Evolutionary conservation across 2,329 filamentous ascomycete species (phyloP).

Genomic region (Amphichorda felina): DNA sequence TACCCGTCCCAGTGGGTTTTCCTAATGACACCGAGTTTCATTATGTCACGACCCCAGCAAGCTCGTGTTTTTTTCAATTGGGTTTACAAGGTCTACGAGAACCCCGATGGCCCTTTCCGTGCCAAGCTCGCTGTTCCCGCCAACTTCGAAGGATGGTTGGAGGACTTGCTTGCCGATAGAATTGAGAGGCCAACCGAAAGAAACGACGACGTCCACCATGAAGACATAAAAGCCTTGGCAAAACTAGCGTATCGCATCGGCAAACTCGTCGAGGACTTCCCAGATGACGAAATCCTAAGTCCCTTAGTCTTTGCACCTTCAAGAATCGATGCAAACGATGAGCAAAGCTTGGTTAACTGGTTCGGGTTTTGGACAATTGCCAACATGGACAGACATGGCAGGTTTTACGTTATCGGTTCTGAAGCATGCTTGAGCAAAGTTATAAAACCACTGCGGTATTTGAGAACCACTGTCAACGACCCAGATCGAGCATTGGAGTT

Average conservation of each 20-base stretch:
- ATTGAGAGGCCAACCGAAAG: neutral
- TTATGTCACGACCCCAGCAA: slow-evolving; percentile 22
- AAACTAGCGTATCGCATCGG: neutral
- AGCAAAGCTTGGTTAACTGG: slow-evolving; percentile 51
- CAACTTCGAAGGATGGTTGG: slow-evolving; percentile 1
- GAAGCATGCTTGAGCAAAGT: slow-evolving; percentile 2
- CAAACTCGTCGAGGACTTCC: neutral
- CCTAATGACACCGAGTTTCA: slow-evolving; percentile 29
- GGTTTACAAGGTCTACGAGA: slow-evolving; percentile 14
- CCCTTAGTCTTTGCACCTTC: slow-evolving; percentile 33
- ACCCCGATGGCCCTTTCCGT: slow-evolving; percentile 2
- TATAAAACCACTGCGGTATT: slow-evolving; percentile 16
- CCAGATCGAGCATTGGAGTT: slow-evolving; percentile 16
- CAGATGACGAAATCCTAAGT: slow-evolving; percentile 5
- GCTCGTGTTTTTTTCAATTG: slow-evolving; percentile 22
- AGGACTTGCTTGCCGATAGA: neutral
- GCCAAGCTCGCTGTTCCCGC: slow-evolving; percentile 1
- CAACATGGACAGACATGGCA: slow-evolving; percentile 37
- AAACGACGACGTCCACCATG: neutral
- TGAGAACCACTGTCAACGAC: slow-evolving; percentile 18
- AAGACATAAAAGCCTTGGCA: neutral
- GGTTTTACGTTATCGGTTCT: slow-evolving; percentile 40
- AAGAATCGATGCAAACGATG: slow-evolving; percentile 43
- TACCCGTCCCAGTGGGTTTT: slow-evolving; percentile 19
- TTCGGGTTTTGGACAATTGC: slow-evolving; percentile 45